phyloP scores from a whole-genome alignment of 345 rosid genomes.

The Sisymbrium altissimum region DNA sequence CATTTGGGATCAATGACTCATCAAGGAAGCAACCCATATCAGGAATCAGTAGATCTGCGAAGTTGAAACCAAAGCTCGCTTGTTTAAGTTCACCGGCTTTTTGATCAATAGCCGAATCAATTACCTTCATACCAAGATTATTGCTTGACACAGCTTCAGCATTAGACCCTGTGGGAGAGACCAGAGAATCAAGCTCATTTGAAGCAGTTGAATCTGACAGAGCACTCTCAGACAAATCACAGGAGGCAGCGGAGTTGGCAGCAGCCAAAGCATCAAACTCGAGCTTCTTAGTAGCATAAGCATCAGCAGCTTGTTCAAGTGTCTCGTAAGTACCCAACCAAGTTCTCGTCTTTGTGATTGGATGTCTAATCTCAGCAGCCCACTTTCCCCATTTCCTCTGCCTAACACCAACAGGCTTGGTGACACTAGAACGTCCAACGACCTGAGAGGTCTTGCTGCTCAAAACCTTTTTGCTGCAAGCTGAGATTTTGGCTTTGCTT shows the following conservation, averaged over 20 bases:
- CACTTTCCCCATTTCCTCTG: constrained; percentile 98
- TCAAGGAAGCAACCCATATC: constrained; percentile 42
- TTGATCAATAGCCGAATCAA: background rate
- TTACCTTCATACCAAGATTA: constrained; percentile 4
- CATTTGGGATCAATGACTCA: constrained; percentile 33
- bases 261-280: constrained; percentile 59
- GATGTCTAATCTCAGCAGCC: constrained; percentile 98
- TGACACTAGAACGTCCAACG: constrained; percentile 4
- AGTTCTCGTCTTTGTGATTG: constrained; percentile 54
- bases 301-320: constrained; percentile 82
- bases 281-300: constrained; percentile 63
- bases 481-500: constrained; percentile 21
- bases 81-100: constrained; percentile 6
- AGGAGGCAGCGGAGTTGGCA: background rate
- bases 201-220: constrained; percentile 2
- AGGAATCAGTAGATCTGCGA: constrained; percentile 46
- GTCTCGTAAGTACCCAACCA: constrained; percentile 93
- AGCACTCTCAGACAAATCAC: constrained; percentile 3
- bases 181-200: constrained; percentile 16
- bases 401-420: constrained; percentile 63
- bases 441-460: constrained; percentile 30
- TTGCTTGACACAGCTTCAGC: constrained; percentile 35
- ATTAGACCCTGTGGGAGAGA: constrained; percentile 44
- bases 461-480: constrained; percentile 18
- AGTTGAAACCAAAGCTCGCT: constrained; percentile 24